phyloP scores from a whole-genome alignment of 768 basidiomycete species.

The Rhizopogon vulgaris region DNA sequence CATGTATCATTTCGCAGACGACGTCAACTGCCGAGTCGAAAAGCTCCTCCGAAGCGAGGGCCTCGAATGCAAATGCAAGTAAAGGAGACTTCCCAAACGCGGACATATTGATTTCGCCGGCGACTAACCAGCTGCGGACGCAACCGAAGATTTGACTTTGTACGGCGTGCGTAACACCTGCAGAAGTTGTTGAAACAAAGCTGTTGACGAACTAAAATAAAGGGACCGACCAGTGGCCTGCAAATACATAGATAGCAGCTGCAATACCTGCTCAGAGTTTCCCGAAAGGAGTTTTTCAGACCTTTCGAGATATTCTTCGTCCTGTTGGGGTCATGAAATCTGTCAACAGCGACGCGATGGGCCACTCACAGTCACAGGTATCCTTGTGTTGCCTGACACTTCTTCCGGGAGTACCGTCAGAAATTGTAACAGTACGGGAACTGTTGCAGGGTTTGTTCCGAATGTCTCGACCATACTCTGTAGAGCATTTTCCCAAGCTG shows the following conservation, averaged over 20 bases:
- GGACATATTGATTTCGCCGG: conserved; percentile 70
- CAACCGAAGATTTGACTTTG: conserved; percentile 82
- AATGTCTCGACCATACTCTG: conserved; percentile 78
- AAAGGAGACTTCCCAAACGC: conserved; percentile 72
- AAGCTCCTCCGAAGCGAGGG: conserved; percentile 76
- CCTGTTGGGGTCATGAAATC: conserved; percentile 36
- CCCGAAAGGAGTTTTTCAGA: conserved; percentile 55
- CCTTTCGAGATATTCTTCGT: conserved; percentile 67
- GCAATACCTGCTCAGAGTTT: conserved; percentile 67
- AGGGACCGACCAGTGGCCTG: conserved; percentile 69
- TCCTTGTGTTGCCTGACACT: conserved; percentile 72
- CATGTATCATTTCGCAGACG: conserved; percentile 92
- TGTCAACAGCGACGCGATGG: not conserved
- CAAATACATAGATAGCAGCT: conserved; percentile 81
- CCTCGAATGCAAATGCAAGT: conserved; percentile 78
- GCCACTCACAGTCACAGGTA: conserved; percentile 76
- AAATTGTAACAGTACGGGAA: conserved; percentile 83
- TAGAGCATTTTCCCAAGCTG: conserved; percentile 78
- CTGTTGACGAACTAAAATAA: not conserved
- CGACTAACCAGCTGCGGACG: conserved; percentile 79
- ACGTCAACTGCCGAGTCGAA: conserved; percentile 92
- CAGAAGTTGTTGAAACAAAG: not conserved
- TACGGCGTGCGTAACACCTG: conserved; percentile 77
- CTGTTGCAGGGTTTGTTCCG: conserved; percentile 78
- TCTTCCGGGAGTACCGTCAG: conserved; percentile 91